Conservation (phyloP, 2,329 filamentous ascomycete genomes). For the Pestalotiopsis sp. region DNA sequence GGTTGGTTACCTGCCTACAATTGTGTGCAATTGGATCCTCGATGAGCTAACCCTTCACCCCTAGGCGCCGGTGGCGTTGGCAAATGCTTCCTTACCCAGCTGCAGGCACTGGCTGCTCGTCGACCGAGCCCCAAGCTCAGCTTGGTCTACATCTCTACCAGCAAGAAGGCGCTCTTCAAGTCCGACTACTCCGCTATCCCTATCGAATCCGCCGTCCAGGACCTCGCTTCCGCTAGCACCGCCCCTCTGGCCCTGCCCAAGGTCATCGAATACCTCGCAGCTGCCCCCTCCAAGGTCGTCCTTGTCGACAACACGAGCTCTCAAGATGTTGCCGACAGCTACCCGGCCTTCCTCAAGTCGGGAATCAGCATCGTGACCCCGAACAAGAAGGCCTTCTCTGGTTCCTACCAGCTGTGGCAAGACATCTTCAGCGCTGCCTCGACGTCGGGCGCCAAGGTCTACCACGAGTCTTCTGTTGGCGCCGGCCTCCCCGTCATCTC, state of each 20-base stretch:
- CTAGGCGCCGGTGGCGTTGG: slow-evolving; percentile 90
- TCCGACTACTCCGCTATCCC: slow-evolving; percentile 70
- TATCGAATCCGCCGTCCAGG: slow-evolving; percentile 61
- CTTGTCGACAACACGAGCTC: slow-evolving; percentile 96
- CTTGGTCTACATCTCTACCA: slow-evolving; percentile 84
- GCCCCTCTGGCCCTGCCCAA: slow-evolving; percentile 68
- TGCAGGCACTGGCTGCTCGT: slow-evolving; percentile 67
- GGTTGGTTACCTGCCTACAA: slow-evolving; percentile 20
- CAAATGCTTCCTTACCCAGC: slow-evolving; percentile 84
- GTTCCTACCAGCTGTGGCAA: slow-evolving; percentile 78
- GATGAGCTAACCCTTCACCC: neutral
- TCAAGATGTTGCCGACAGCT: slow-evolving; percentile 78
- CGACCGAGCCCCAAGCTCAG: slow-evolving; percentile 70
- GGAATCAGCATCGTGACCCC: slow-evolving; percentile 93
- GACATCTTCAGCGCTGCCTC: slow-evolving; percentile 79
- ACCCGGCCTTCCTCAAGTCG: slow-evolving; percentile 77
- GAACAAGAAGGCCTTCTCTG: slow-evolving; percentile 98
- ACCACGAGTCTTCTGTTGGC: slow-evolving; percentile 93
- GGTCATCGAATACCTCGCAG: slow-evolving; percentile 75
- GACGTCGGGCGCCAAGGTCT: slow-evolving; percentile 76
- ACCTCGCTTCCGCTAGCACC: slow-evolving; percentile 65
- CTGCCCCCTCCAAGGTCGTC: slow-evolving; percentile 76
- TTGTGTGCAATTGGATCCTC: neutral
- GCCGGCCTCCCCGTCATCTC: slow-evolving; percentile 92
- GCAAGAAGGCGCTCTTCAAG: slow-evolving; percentile 78